Percentiles rank a stretch among this genome's conserved stretches.
Conservation (phyloP, 192 early-diverging fungal genomes). For the Mortierella antarctica region DNA sequence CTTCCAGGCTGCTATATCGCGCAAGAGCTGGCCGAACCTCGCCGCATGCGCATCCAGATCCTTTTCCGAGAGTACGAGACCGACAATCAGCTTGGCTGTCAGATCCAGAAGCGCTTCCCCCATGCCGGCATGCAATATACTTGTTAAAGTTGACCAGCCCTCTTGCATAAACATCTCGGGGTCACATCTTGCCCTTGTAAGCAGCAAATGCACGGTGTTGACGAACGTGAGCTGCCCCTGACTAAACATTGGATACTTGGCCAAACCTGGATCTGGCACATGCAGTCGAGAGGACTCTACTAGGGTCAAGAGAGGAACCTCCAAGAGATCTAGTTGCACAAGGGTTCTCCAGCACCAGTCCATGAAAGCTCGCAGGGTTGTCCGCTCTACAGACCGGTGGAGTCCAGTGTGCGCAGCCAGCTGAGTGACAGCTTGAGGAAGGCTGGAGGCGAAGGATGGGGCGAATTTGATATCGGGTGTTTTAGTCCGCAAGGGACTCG, state of each 20-base stretch:
- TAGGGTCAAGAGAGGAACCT: conserved; percentile 21
- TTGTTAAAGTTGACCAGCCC: conserved; percentile 56
- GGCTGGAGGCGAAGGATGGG: conserved; percentile 21
- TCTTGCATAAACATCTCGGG: conserved; percentile 53
- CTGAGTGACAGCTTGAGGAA: conserved; percentile 39
- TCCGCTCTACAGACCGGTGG: conserved; percentile 34
- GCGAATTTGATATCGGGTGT: conserved; percentile 17
- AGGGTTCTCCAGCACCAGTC: conserved; percentile 59
- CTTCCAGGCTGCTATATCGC: conserved; percentile 48
- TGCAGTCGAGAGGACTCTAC: conserved; percentile 35
- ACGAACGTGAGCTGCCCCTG: conserved; percentile 52
- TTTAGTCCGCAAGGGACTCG: conserved; percentile 7
- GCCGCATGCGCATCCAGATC: conserved; percentile 18
- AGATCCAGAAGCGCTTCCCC: conserved; percentile 27
- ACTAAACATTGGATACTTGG: conserved; percentile 33
- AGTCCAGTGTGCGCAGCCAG: conserved; percentile 43
- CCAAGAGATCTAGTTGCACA: conserved; percentile 37
- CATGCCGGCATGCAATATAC: conserved; percentile 46
- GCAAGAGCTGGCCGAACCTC: conserved; percentile 33
- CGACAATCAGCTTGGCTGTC: conserved; percentile 29
- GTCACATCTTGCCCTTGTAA: conserved; percentile 55
- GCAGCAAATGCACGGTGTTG: conserved; percentile 50
- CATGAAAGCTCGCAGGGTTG: conserved; percentile 44
- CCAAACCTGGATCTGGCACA: conserved; percentile 32
- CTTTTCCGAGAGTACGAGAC: conserved; percentile 31